Evolutionary conservation across 2,329 filamentous ascomycete genomes (phyloP).

Genomic region (Cladosporium velox): DNA sequence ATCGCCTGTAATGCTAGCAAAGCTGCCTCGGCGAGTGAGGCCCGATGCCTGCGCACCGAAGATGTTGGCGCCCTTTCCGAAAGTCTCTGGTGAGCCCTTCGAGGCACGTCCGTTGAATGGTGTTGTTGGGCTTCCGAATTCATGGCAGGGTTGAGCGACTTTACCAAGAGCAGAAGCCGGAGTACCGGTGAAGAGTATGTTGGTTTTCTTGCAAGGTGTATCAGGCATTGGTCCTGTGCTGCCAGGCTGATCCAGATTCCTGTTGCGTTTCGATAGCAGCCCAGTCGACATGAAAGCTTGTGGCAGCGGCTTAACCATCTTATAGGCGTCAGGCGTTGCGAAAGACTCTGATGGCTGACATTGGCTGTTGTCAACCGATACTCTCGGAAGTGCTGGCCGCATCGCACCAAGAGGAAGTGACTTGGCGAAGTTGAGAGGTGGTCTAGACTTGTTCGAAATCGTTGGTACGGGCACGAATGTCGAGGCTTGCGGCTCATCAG

Average conservation of each 20-base stretch:
- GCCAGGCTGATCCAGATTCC: constrained; percentile 66
- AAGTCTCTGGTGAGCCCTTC: constrained; percentile 66
- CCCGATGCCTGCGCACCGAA: constrained; percentile 59
- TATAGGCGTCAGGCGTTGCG: constrained; percentile 76
- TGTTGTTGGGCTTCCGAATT: constrained; percentile 77
- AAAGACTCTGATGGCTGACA: constrained; percentile 53
- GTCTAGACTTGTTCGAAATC: constrained; percentile 32
- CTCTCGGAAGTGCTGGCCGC: constrained; percentile 48
- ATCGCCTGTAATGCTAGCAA: constrained; percentile 78
- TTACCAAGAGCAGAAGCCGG: constrained; percentile 59
- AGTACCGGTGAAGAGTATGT: constrained; percentile 40
- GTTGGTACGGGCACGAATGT: constrained; percentile 37
- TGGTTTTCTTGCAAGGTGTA: constrained; percentile 90
- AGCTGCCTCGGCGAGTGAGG: constrained; percentile 64
- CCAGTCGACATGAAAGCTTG: constrained; percentile 93
- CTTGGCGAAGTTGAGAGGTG: constrained; percentile 63
- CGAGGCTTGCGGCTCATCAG: constrained; percentile 62
- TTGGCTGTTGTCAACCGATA: constrained; percentile 44
- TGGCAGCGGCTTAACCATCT: constrained; percentile 72
- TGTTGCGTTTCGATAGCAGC: constrained; percentile 90
- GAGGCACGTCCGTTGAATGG: constrained; percentile 70
- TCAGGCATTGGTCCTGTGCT: constrained; percentile 76
- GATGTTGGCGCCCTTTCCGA: constrained; percentile 64
- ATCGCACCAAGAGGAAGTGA: constrained; percentile 70
- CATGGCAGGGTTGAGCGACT: constrained; percentile 65